Evolutionary conservation across 768 basidiomycete genomes (phyloP).

Genomic region (Postia placenta): DNA sequence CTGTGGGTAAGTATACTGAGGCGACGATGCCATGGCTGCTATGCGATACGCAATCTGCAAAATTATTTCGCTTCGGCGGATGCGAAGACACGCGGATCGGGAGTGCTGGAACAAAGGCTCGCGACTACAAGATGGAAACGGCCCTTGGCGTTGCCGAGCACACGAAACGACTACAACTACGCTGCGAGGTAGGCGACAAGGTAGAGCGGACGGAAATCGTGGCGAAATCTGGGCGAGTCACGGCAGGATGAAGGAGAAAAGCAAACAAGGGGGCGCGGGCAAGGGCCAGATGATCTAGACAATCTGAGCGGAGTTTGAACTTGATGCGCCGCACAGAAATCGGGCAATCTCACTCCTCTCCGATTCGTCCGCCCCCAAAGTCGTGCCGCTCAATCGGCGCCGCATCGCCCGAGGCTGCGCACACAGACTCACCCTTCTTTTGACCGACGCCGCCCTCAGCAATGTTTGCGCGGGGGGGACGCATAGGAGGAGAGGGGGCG

Average conservation of each 20-base stretch:
- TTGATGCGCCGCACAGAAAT: conserved; percentile 10
- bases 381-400: background rate
- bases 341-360: conserved; percentile 2
- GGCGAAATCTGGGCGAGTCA: conserved; percentile 9
- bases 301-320: conserved; percentile 21
- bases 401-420: background rate
- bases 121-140: too few species aligned
- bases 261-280: conserved; percentile 16
- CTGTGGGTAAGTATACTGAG: conserved; percentile 33
- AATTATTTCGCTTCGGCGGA: background rate
- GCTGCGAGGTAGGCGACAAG: background rate
- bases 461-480: background rate
- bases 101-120: too few species aligned
- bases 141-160: too few species aligned
- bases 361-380: background rate
- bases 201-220: background rate
- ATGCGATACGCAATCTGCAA: conserved; percentile 11
- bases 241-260: conserved; percentile 14
- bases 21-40: conserved; percentile 43
- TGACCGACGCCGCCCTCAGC: background rate
- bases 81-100: too few species aligned
- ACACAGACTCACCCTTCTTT: background rate
- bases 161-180: too few species aligned
- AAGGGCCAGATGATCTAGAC: conserved; percentile 18
- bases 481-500: conserved; percentile 6